Evolutionary conservation across 176 grass and related monocot genomes (phyloP).

Genomic region (Areca catechu): DNA sequence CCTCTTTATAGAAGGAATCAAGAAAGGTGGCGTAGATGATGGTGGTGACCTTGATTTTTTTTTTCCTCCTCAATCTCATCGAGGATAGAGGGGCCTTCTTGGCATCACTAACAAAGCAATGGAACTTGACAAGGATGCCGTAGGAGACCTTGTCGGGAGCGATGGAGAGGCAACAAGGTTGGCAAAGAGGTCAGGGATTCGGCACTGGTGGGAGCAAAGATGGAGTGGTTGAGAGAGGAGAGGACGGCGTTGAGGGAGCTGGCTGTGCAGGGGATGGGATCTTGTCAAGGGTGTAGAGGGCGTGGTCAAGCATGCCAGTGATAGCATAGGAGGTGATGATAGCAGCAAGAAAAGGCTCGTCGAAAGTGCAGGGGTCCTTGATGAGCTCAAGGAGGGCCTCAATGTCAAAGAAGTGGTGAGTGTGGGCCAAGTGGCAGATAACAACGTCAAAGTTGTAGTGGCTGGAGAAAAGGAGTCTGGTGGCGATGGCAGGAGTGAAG

Average conservation of each 20-base stretch:
- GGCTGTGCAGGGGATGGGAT: slow-evolving; percentile 15
- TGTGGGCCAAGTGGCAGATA: slow-evolving; percentile 23
- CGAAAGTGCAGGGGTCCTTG: not conserved
- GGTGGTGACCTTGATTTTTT: slow-evolving; percentile 9
- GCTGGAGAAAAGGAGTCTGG: not conserved
- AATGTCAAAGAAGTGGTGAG: slow-evolving; percentile 12
- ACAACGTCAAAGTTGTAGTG: not conserved
- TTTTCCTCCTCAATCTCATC: slow-evolving; percentile 30
- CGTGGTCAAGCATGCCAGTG: slow-evolving; percentile 27
- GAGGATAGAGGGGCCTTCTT: slow-evolving; percentile 20
- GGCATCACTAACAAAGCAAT: slow-evolving; percentile 23
- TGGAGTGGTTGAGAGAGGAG: slow-evolving; percentile 24
- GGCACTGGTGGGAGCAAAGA: not conserved
- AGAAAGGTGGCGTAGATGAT: slow-evolving; percentile 35
- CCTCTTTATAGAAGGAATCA: slow-evolving; percentile 40
- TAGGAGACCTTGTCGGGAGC: slow-evolving; percentile 23
- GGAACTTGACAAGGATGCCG: slow-evolving; percentile 33
- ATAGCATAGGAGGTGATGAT: slow-evolving; percentile 17
- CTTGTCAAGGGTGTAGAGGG: slow-evolving; percentile 11
- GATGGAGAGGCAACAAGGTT: slow-evolving; percentile 16
- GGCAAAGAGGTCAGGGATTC: slow-evolving; percentile 26
- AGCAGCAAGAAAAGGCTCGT: slow-evolving; percentile 19
- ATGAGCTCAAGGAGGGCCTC: slow-evolving; percentile 32
- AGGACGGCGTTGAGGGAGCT: slow-evolving; percentile 32
- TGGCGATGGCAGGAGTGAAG: not conserved